phyloP scores from a whole-genome alignment of 2,329 filamentous ascomycete genomes.

The Meredithiella fracta region DNA sequence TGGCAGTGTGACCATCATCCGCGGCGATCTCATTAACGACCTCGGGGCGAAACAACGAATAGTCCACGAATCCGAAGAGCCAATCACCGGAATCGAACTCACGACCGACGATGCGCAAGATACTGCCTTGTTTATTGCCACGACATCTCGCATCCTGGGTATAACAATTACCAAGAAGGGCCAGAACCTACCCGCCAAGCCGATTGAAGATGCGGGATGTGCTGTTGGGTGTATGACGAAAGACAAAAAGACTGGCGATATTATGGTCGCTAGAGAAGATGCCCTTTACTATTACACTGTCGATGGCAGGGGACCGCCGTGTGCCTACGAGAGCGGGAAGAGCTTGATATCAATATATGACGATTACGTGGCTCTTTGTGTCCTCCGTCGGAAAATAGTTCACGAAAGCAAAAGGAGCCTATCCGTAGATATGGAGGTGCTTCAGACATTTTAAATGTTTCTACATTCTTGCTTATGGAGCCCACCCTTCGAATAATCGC shows the following conservation, averaged over 20 bases:
- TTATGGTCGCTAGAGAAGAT: conserved; percentile 87
- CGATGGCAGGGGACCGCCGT: conserved; percentile 71
- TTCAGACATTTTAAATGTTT: conserved; percentile 69
- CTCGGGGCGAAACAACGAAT: conserved; percentile 85
- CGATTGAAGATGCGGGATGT: conserved; percentile 78
- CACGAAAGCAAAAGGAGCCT: conserved; percentile 10
- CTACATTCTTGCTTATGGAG: conserved; percentile 81
- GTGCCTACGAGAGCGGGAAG: conserved; percentile 84
- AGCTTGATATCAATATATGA: conserved; percentile 62
- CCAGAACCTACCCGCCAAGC: conserved; percentile 74
- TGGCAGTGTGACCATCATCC: conserved; percentile 79
- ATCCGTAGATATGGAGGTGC: conserved; percentile 52
- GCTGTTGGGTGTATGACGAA: conserved; percentile 90
- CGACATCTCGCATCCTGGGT: conserved; percentile 73
- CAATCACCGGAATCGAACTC: conserved; percentile 80
- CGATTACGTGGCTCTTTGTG: conserved; percentile 82
- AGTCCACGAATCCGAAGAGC: conserved; percentile 92
- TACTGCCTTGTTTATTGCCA: conserved; percentile 81
- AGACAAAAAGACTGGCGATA: conserved; percentile 61
- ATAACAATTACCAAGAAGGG: conserved; percentile 75
- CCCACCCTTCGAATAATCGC: conserved; percentile 79
- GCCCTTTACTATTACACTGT: conserved; percentile 86
- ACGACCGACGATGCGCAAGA: conserved; percentile 33
- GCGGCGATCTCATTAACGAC: conserved; percentile 89
- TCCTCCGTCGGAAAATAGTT: conserved; percentile 35